Evolutionary conservation across 2,329 filamentous ascomycete genomes (phyloP), one percentile per base, ranked within the genome.

Genomic region (Alternaria ventricosa): DNA sequence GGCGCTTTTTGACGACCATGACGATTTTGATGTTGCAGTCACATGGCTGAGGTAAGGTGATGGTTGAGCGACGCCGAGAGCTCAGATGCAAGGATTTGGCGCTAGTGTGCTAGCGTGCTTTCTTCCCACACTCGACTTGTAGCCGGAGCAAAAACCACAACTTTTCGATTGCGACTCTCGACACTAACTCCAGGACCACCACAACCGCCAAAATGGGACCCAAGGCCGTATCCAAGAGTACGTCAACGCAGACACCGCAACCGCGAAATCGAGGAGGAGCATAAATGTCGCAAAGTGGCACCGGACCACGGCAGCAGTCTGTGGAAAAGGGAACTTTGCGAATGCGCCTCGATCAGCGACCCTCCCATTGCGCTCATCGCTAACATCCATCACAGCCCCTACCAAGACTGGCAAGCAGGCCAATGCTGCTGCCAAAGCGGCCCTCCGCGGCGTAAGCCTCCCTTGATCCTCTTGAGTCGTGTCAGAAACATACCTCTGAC

Each of bases 381-480:
- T 79, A 72, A 77, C 71, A 70, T 63, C 47, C 53, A 45, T 60
- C 61, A 74, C 81, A 83, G 81, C 73, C 72, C 84, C 82, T 72
- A 78, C 86, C 83, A 96, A 96, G 89, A 81, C 86, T 78, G 84
- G 83, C 78, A 83, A 84, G 77, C 90, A 97, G 89, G 96, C 96
- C 86, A 91, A 90, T 80, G 90, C 91, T 82, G 96, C 96, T 83
- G 92, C 96, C 79, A 98, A 99, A 89, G 92, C 96, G 83, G 92
- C 94, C 81, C 91, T 98, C 79, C 93, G 93, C 87, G 95, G 94
- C 84, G 93, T 97, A 94, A 87, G 93, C 71, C 72, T 65, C 66
- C 67, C 73, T 63, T 75, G 76, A 77, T 76, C 79, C 79, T 76
- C 72, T 74, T 74, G 78, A 82, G 79, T 79, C 80, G 80, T 84